These are phyloP conservation scores for Helenozyma rhizophorensis DNA, from an alignment of 805 yeast genomes.

Conservation along the genomic window DNA sequence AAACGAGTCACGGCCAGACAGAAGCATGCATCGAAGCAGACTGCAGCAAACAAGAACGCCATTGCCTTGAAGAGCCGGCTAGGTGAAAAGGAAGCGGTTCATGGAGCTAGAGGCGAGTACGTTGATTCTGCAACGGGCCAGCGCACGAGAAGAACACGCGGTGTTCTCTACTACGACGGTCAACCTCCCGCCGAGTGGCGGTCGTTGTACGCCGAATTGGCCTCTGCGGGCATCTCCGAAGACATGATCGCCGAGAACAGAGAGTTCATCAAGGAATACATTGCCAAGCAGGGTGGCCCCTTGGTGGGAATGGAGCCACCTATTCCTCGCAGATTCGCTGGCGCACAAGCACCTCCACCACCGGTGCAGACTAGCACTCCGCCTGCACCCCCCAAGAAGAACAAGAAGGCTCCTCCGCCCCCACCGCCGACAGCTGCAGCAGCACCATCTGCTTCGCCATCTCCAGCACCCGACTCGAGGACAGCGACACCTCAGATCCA, in stretches of 20 bases:
- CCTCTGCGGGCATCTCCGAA: constrained; percentile 74
- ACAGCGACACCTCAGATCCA: neutral
- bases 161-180: constrained; percentile 68
- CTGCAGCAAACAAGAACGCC: constrained; percentile 83
- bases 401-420: constrained; percentile 15
- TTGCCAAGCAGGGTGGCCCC: constrained; percentile 70
- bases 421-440: constrained; percentile 12
- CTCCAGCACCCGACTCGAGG: neutral
- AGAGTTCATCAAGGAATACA: constrained; percentile 76
- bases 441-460: constrained; percentile 5
- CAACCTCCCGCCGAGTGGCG: constrained; percentile 86
- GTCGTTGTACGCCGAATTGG: constrained; percentile 65
- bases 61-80: constrained; percentile 62
- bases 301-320: constrained; percentile 84
- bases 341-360: neutral
- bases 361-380: constrained; percentile 2
- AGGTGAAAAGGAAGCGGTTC: constrained; percentile 19
- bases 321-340: constrained; percentile 48
- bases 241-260: constrained; percentile 87
- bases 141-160: constrained; percentile 52
- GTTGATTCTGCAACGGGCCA: constrained; percentile 46
- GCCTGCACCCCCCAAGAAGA: constrained; percentile 4
- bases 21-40: constrained; percentile 83
- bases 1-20: constrained; percentile 72
- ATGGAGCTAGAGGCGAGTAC: constrained; percentile 67